These are phyloP conservation scores for Cicer bijugum DNA, from an alignment of 306 rosid genomes.

Conservation along the genomic window DNA sequence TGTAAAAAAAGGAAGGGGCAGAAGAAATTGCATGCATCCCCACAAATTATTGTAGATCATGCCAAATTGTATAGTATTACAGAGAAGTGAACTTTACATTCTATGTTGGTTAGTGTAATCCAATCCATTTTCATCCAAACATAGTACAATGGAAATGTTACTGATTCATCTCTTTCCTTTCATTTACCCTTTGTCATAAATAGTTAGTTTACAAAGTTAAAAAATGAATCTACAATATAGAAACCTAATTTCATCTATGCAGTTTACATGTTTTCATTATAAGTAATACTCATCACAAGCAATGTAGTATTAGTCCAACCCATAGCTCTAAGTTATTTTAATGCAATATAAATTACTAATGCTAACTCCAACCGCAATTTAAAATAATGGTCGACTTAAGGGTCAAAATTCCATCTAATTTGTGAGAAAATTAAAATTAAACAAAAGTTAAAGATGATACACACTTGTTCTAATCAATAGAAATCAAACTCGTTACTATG, in stretches of 20 bases:
- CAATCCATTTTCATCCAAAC: neutral
- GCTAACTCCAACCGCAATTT: too few relatives aligned
- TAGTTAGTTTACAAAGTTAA: neutral
- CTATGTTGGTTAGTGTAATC: neutral
- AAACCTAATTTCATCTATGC: neutral
- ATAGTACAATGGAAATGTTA: neutral
- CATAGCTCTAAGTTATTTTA: too few relatives aligned
- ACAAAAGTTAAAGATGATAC: neutral
- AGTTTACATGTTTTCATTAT: neutral
- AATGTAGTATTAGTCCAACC: neutral
- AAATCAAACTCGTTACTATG: too few relatives aligned
- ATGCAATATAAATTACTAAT: too few relatives aligned
- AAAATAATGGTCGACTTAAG: neutral
- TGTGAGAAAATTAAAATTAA: neutral
- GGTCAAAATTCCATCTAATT: neutral
- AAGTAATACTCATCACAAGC: neutral
- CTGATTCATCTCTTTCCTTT: slow-evolving; percentile 3
- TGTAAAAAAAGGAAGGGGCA: neutral
- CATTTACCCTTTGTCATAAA: neutral
- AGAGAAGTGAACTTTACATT: too few relatives aligned
- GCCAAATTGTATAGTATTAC: too few relatives aligned
- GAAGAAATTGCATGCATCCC: neutral
- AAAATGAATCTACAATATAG: neutral
- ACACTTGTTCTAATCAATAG: neutral
- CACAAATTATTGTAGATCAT: neutral